A percentile compares a stretch with the other conserved stretches of the same genome.
These are phyloP conservation scores for Rutstroemia sp. DNA, from an alignment of 2,329 filamentous ascomycete genomes.

Conservation along the genomic window DNA sequence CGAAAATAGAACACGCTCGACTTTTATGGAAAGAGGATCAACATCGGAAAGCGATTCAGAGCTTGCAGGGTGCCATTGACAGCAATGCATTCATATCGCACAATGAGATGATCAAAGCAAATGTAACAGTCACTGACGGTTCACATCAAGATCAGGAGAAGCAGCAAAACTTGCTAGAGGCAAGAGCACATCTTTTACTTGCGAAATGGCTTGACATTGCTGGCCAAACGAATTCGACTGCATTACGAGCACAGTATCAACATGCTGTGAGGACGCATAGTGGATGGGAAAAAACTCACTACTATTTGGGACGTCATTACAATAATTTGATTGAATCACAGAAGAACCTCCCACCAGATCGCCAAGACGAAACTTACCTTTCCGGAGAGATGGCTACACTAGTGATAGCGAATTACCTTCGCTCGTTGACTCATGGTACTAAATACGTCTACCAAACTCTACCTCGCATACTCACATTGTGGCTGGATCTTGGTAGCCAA, in stretches of 20 bases:
- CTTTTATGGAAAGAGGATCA: slow-evolving; percentile 90
- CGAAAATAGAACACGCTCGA: slow-evolving; percentile 89
- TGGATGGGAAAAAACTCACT: slow-evolving; percentile 94
- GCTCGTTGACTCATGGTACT: slow-evolving; percentile 79
- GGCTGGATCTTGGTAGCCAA: slow-evolving; percentile 82
- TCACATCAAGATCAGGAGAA: slow-evolving; percentile 17
- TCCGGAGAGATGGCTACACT: slow-evolving; percentile 80
- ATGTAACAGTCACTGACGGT: slow-evolving; percentile 13
- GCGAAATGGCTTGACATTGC: slow-evolving; percentile 95
- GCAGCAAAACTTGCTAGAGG: slow-evolving; percentile 56
- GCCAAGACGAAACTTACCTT: slow-evolving; percentile 69
- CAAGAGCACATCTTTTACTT: slow-evolving; percentile 75
- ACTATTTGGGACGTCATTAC: slow-evolving; percentile 94
- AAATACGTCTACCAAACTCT: slow-evolving; percentile 96
- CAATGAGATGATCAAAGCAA: slow-evolving; percentile 20
- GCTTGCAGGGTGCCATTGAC: slow-evolving; percentile 77
- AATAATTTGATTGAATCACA: slow-evolving; percentile 92
- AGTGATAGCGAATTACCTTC: slow-evolving; percentile 87
- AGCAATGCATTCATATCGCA: slow-evolving; percentile 62
- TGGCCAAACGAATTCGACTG: slow-evolving; percentile 82
- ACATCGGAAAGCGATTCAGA: slow-evolving; percentile 90
- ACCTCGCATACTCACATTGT: slow-evolving; percentile 84
- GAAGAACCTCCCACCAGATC: slow-evolving; percentile 64
- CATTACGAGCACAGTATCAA: slow-evolving; percentile 75
- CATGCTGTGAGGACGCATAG: slow-evolving; percentile 63